Base-by-base conservation (phyloP, 306 rosid species). In the Heteromeles arbutifolia region DNA sequence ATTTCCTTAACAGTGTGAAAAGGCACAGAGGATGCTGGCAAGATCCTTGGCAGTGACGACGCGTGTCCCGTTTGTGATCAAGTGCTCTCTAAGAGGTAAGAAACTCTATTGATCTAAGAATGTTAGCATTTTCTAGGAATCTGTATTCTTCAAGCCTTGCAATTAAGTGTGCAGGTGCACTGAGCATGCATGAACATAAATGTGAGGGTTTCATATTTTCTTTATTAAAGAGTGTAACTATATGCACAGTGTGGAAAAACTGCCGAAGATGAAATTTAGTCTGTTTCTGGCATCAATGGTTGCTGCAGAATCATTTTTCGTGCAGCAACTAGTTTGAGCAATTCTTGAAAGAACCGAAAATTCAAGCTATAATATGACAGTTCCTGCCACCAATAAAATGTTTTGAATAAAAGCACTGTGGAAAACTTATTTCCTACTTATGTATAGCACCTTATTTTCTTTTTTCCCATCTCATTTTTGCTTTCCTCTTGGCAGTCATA, bases 1-100 rank as follows among this genome's bases (percentile, higher is more conserved):
- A 58, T 79, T 81, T 87, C 93, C 93, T 79, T 87, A 72, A 89
- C 81, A 73, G 18, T 24, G 74, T 83, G 57, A 43, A 77, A 74
- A 96, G 99, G 99, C 87, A 84, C 93, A 17, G 99, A 96, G 58
- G 99, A 96, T 84, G 99, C 99, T 26, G 86, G 84, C 87, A 95
- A 92, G 86, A 90, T 95, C 84, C 86, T 95, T 78, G 82, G 88
- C 85, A 95, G 77, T 39, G 99, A 92, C 81, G 99, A 97, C 78
- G 91, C 92, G 41, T 95, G 99, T 78, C 99, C 97, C 26, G 77
- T 92, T 73, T 90, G 99, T 76, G 99, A 95, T 84, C 97, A 92
- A 85, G 97, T 92, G 75, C 98, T 95, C 82, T 92, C 98, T 45
- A 95, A 95, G 88, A 92, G 98, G 98, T 95, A 84, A 71, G 70